Conservation (phyloP, 1,284 basidiomycete genomes). For the Taiwanofungus camphoratus region DNA sequence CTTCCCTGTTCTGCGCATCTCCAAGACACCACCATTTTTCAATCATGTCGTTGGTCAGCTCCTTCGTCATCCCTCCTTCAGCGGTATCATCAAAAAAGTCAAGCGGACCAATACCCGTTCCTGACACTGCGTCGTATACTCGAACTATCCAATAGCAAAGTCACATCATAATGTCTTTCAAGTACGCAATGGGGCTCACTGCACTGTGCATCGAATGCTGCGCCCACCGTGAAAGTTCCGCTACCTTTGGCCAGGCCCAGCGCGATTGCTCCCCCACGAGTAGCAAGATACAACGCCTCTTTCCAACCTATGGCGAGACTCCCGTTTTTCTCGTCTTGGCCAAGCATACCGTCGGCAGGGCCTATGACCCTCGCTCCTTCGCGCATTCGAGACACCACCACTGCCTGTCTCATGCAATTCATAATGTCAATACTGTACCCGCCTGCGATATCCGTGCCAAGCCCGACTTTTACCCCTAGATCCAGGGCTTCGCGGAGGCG, state of each 20-base stretch:
- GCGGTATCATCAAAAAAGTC: slow-evolving; percentile 59
- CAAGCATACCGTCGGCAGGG: slow-evolving; percentile 5
- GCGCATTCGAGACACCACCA: slow-evolving; percentile 66
- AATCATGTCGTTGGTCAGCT: slow-evolving; percentile 48
- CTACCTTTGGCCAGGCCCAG: slow-evolving; percentile 44
- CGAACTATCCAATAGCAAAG: slow-evolving; percentile 45
- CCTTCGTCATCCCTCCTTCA: slow-evolving; percentile 12
- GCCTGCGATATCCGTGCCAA: slow-evolving; percentile 82
- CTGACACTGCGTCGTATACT: slow-evolving; percentile 35
- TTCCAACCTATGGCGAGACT: slow-evolving; percentile 47
- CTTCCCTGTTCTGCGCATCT: slow-evolving; percentile 55
- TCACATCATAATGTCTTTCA: slow-evolving; percentile 2
- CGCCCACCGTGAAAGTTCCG: slow-evolving; percentile 60
- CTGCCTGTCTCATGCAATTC: slow-evolving; percentile 72
- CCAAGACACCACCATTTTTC: slow-evolving; percentile 90
- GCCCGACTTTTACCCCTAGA: slow-evolving; percentile 59
- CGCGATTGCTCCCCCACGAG: slow-evolving; percentile 67
- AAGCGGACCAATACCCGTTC: slow-evolving; percentile 50
- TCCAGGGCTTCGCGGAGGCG: slow-evolving; percentile 69
- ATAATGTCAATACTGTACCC: slow-evolving; percentile 78
- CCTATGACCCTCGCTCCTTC: slow-evolving; percentile 45
- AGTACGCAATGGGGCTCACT: slow-evolving; percentile 42
- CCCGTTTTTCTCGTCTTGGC: slow-evolving; percentile 5
- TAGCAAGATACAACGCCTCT: slow-evolving; percentile 75
- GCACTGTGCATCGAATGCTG: slow-evolving; percentile 77